phyloP scores from a whole-genome alignment of 2,329 filamentous ascomycete genomes.

The Aspergillus fumigatus region DNA sequence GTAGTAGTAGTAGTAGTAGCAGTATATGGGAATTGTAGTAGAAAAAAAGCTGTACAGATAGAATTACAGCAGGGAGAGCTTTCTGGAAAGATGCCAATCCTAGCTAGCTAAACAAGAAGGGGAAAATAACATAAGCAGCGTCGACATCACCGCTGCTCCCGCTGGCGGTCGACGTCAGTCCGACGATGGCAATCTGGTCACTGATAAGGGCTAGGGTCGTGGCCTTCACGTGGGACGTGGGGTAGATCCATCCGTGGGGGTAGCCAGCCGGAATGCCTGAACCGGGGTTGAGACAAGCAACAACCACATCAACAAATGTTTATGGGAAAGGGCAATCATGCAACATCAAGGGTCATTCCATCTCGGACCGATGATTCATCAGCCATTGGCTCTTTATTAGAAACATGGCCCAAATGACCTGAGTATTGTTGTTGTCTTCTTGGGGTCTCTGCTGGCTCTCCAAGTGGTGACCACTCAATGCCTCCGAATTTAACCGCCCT shows the following conservation, averaged over 20 bases:
- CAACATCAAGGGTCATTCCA: not conserved
- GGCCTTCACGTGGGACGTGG: slow-evolving; percentile 10
- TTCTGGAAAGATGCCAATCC: not conserved
- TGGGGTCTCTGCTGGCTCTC: slow-evolving; percentile 1
- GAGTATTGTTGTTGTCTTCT: not conserved
- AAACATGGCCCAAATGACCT: not conserved
- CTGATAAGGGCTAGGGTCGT: slow-evolving; percentile 23
- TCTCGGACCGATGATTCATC: not conserved
- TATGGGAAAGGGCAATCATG: not conserved
- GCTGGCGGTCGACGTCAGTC: slow-evolving; percentile 19
- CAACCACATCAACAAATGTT: not conserved
- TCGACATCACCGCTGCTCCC: slow-evolving; percentile 16
- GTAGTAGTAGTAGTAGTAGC: slow-evolving; percentile 1
- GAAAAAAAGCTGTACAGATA: not conserved
- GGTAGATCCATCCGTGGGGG: not conserved
- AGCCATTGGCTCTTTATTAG: not conserved
- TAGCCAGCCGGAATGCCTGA: slow-evolving; percentile 13
- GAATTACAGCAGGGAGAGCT: not conserved
- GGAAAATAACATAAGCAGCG: slow-evolving; percentile 1
- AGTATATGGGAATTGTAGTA: not conserved
- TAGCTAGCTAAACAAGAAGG: not conserved
- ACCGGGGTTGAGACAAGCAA: slow-evolving; percentile 1
- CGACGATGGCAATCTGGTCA: slow-evolving; percentile 7
- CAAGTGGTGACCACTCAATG: not conserved
- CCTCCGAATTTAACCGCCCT: not conserved